Percentiles rank a stretch among this genome's conserved stretches.
phyloP scores from a whole-genome alignment of 2,329 filamentous ascomycete genomes.

The Kalaharituber pfeilii region DNA sequence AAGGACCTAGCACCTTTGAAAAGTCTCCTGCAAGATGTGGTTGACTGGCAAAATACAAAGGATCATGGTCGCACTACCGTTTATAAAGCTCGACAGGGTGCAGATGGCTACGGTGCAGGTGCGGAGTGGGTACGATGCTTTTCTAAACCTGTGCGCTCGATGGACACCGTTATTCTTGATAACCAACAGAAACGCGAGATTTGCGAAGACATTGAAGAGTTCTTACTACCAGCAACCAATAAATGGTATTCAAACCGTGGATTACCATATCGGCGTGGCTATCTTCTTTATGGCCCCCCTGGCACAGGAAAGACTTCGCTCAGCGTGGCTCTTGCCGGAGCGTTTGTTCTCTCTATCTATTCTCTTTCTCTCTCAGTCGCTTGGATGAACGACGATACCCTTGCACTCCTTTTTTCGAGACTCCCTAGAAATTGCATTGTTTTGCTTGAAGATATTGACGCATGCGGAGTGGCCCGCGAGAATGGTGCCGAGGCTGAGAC shows the following conservation, averaged over 20 bases:
- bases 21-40: constrained; percentile 16
- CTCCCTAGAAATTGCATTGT: constrained; percentile 48
- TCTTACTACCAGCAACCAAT: constrained; percentile 50
- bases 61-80: constrained; percentile 17
- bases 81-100: constrained; percentile 12
- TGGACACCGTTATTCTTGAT: constrained; percentile 52
- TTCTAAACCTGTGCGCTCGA: constrained; percentile 16
- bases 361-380: constrained; percentile 44
- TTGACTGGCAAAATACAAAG: constrained; percentile 13
- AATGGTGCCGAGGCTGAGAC: constrained; percentile 8
- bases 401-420: constrained; percentile 41
- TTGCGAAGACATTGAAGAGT: constrained; percentile 58
- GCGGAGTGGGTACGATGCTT: constrained; percentile 17
- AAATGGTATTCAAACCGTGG: constrained; percentile 60
- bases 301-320: constrained; percentile 58
- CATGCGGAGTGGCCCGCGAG: constrained; percentile 39
- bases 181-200: constrained; percentile 46
- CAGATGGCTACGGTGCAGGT: constrained; percentile 9
- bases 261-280: constrained; percentile 59
- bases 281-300: constrained; percentile 59
- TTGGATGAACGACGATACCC: constrained; percentile 43
- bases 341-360: constrained; percentile 50
- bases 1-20: constrained; percentile 15
- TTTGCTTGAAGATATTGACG: constrained; percentile 52
- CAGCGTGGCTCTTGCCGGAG: constrained; percentile 46